phyloP scores from a whole-genome alignment of 176 grass and related monocot species.

The Urochloa ruziziensis region DNA sequence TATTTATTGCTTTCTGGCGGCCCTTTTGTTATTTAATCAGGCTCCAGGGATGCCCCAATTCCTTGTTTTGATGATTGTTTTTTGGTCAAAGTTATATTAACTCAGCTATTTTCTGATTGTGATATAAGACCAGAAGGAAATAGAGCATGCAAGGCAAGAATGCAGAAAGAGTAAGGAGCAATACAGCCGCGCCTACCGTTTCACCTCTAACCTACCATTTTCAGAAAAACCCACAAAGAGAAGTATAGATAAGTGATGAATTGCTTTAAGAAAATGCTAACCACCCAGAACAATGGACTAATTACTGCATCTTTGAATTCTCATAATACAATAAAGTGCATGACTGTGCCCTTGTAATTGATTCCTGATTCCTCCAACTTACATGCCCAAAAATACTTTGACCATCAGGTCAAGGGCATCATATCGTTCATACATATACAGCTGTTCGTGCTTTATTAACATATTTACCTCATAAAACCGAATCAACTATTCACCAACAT shows the following conservation, averaged over 20 bases:
- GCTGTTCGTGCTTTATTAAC: neutral
- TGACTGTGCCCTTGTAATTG: neutral
- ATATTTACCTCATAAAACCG: neutral
- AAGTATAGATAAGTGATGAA: neutral
- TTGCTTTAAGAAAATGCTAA: neutral
- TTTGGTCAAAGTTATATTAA: conserved; percentile 6
- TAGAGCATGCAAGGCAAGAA: conserved; percentile 3
- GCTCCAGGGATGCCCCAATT: neutral
- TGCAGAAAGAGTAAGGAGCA: conserved; percentile 4
- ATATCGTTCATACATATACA: conserved; percentile 1
- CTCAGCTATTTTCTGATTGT: neutral
- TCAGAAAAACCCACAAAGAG: neutral
- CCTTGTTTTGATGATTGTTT: conserved; percentile 24
- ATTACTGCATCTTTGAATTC: conserved; percentile 5
- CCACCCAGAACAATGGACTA: conserved; percentile 3
- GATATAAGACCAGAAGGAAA: neutral
- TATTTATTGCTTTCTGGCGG: neutral
- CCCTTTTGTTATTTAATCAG: conserved; percentile 17
- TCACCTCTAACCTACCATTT: neutral
- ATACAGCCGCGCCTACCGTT: neutral
- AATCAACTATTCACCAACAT: neutral
- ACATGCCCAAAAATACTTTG: neutral
- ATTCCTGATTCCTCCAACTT: neutral
- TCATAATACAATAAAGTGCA: neutral
- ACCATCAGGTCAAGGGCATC: conserved; percentile 4